Base-by-base conservation (phyloP, 495 filamentous ascomycete genomes). In the Immersiella caudata region DNA sequence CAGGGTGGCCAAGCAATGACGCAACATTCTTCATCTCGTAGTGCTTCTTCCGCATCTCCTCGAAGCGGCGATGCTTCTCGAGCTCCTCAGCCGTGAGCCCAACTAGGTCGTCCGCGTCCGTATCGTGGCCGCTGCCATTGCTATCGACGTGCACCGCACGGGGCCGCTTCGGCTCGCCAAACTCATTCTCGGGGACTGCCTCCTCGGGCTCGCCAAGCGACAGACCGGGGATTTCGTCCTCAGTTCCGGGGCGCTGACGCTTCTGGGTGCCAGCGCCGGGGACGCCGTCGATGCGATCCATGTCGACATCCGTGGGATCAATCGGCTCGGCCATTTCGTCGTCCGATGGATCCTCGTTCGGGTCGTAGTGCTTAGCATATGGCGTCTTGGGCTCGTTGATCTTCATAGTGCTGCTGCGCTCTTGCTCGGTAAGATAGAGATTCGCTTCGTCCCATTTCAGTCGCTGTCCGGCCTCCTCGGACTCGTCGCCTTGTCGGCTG, bases 11-110 rank as follows among this genome's bases (percentile, higher is more conserved):
- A 67, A 99, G 85, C 64, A 98, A 79, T 71, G 89, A 86, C 69
- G 94, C 96, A 24, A 98, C 93, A 74, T 95, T 90, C 83, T 87
- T 93, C 96, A 99, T 98, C 83, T 98, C 96, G 77, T 99, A 99
- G 77, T 99, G 95, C 80, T 87, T 92, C 86, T 93, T 97, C 76
- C 95, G 85, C 83, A 92, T 85, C 80, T 91, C 84, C 80, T 97
- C 94, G 74, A 99, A 99, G 76, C 90, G 85, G 67, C 86, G 86
- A 74, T 99, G 95, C 82, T 97, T 96, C 82, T 92, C 93, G 66
- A 81, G 80, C 70, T 95, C 93, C 78, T 97, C 94, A 40, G 88
- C 84, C 25, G 84, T 88, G 72, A 92, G 83, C 22, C 89, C 81
- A 21, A 84, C 78, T 61, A 84, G 72, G 69, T 87, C 86, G 27